Percentiles rank a stretch among this genome's conserved stretches.
Conservation (phyloP, 768 basidiomycete species). For the Leccinum boreale region DNA sequence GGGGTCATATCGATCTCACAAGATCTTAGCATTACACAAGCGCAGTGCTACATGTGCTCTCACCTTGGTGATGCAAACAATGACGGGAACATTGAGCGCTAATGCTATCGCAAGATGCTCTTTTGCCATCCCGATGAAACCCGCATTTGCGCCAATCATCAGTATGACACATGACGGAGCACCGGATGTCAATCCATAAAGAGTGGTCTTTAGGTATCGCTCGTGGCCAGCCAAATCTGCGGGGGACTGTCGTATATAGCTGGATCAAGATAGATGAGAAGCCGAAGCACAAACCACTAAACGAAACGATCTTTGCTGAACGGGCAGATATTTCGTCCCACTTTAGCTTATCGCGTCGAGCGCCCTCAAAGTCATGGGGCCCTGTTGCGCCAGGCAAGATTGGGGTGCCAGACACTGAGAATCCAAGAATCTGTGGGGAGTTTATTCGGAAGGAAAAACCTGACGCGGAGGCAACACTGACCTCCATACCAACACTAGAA, state of each 20-base stretch:
- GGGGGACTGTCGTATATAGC: neutral
- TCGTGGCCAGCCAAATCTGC: slow-evolving; percentile 95
- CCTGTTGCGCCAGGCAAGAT: slow-evolving; percentile 67
- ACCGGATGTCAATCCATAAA: slow-evolving; percentile 93
- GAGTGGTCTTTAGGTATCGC: slow-evolving; percentile 85
- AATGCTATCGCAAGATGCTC: slow-evolving; percentile 95
- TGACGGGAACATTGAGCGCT: slow-evolving; percentile 89
- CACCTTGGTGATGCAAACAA: slow-evolving; percentile 94
- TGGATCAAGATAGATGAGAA: neutral
- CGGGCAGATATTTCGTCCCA: slow-evolving; percentile 95
- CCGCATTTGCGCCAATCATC: slow-evolving; percentile 95
- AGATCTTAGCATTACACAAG: slow-evolving; percentile 2
- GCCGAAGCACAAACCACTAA: slow-evolving; percentile 58
- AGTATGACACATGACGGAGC: slow-evolving; percentile 90
- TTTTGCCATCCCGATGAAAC: slow-evolving; percentile 88
- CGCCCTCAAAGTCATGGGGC: slow-evolving; percentile 56
- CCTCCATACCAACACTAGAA: slow-evolving; percentile 96
- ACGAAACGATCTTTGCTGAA: slow-evolving; percentile 90
- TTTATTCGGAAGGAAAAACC: neutral
- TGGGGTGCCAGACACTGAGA: slow-evolving; percentile 69
- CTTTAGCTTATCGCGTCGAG: slow-evolving; percentile 81
- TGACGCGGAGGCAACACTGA: slow-evolving; percentile 33
- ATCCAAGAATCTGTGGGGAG: slow-evolving; percentile 74
- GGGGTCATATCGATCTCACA: slow-evolving; percentile 93
- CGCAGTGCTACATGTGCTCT: slow-evolving; percentile 1